Evolutionary conservation across 495 filamentous ascomycete species (phyloP), one percentile per base, ranked within the genome.

Genomic region (Lasiosphaeria ovina): DNA sequence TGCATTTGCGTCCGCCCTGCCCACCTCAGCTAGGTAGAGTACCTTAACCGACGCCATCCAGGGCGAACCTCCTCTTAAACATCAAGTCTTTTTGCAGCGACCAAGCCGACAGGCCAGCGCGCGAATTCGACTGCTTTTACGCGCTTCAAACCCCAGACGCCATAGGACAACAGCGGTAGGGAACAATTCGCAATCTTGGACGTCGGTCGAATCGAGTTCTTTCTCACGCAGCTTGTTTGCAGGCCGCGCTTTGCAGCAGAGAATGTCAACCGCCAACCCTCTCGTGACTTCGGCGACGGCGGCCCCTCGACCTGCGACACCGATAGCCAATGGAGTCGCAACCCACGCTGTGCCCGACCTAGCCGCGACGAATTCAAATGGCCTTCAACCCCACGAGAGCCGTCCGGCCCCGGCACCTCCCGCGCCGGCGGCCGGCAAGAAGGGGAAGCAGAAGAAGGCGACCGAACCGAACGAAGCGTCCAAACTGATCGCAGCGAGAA

Each of bases 401-500:
- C 72, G 76, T 53, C 75, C 74, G 3, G 72, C 74, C 36, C 76
- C 77, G 57, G 72, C 74, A 9, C 75, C 77, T 32, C 72, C 75
- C 67, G 61, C 74, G 67, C 61, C 69, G 68, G 62, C 62, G 64
- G 35, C 62, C 6, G 57, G 62, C 35, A 90, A 91, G 83, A 89
- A 91, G 79, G 82, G 83, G 62, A 88, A 91, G 65, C 70, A 71
- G 55, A 83, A 83, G 77, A 90, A 90, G 74, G 72, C 83, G 35
- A 75, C 88, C 35, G 92, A 96, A 72, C 87, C 90, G 44, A 88
- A 82, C 65, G 92, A 97, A 66, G 90, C 91, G 10, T 89, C 88
- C 44, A 97, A 97, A 76, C 82, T 96, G 58, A 82, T 98, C 52
- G 88, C 91, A 34, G 91, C 92, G 35, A 92, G 93, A 74, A 97